Base-by-base conservation (phyloP, 768 basidiomycete species). In the Antrodiella citrinella region DNA sequence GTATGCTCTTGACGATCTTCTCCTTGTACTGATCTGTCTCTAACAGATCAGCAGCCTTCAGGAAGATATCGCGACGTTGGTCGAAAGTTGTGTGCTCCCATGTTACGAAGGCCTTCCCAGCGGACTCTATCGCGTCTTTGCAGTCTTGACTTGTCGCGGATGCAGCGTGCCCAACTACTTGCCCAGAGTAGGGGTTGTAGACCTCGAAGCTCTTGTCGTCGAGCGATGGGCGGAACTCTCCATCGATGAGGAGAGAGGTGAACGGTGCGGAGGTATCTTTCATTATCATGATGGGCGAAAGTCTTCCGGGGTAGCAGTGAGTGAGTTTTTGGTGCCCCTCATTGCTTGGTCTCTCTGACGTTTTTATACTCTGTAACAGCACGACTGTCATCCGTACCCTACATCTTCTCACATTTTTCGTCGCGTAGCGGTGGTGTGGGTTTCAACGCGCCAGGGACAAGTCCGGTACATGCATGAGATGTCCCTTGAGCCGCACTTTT, bases 11-110 rank as follows among this genome's bases (percentile, higher is more conserved):
- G 4, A 59, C 50, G 26, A 77, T 57, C 40, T 64, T 66, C 5
- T 58, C 54, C 45, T 65, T 62, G 57, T 72, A 79, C 51, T 63
- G 68, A 1, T 76, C 73, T 2, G 69, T 64, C 42, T 53, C 59
- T n/a, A 75, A 49, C 2, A 80, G 57, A 13, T 76, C 72, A 1
- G 77, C 73, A 4, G 75, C 78, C 52, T 69, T 73, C 43, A 75
- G 62, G 45, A 80, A 65, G 11, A 80, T 69, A 26, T 70, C 69
- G 26, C 76, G 71, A 44, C 71, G 63, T 26, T 65, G 54, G 25
- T 62, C 57, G 11, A 68, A 57, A 1, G 62, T 61, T 3, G 65
- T 66, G 23, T 65, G 51, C 47, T 76, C 75, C 78, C 78, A 79
- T 9, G 68, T 64, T 48, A 63, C 63, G 64, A 77, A 75, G 3